Evolutionary conservation across 2,329 filamentous ascomycete species (phyloP), one percentile per base, ranked within the genome.

Genomic region (Thielaviopsis euricoi): DNA sequence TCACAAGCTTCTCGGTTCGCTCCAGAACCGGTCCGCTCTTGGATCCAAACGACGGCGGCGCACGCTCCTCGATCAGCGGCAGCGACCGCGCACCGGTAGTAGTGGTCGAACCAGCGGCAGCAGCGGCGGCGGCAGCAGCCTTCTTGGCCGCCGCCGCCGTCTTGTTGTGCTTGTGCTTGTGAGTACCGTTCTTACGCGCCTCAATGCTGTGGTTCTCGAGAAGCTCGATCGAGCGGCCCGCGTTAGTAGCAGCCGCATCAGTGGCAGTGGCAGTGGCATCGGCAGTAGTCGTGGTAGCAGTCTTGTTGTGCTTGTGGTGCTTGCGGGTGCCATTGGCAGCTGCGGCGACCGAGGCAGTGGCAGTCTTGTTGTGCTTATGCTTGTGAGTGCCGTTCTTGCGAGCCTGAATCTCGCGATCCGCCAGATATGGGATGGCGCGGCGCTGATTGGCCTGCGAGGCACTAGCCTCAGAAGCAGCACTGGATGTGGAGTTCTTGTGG

Each of bases 361-460:
- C 12, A 0, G 29, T 58, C 25, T 17, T 21, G 52, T 54, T 53
- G 23, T 19, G 15, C 15, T 54, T 59, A 12, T 49, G 19, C 23
- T 59, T 55, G n/a, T 40, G n/a, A 17, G 43, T 33, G 46, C 46
- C 54, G 19, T 51, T 51, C 50, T 57, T 57, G n/a, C 49, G 49
- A 21, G 49, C 48, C 17, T 57, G 33, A 6, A 57, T 48, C 9
- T 37, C 19, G 12, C 22, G 29, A n/a, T 23, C 33, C 37, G 43
- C 53, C n/a, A 37, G 25, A 3, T 43, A n/a, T 33, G 13, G 17
- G 7, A 52, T 23, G 21, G 57, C 55, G 19, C 57, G 57, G 15
- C 25, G 19, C 5, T 19, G 15, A 13, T 33, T 52, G 17, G 25
- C 25, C 25, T 26, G 25, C 25, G 25, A 26, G 4, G 4, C 25